Evolutionary conservation across 2,329 filamentous ascomycete species (phyloP), one percentile per base, ranked within the genome.

Genomic region (Apiospora rasikravindrae): DNA sequence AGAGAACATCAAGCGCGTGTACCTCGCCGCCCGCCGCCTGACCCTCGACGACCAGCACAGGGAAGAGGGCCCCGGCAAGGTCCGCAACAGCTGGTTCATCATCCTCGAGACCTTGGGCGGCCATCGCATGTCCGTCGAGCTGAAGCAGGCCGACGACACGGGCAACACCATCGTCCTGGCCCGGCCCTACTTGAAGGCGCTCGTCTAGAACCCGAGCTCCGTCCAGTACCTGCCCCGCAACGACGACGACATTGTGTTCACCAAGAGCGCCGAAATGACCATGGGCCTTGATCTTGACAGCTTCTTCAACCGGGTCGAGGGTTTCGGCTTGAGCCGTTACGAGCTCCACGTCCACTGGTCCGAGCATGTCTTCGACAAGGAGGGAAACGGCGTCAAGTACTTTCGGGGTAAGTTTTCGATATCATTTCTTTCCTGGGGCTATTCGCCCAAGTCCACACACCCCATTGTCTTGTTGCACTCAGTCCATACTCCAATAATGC

Each of bases 361-460:
- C n/a, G n/a, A 40, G 2, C 2, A 4, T 7, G 1, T 24, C 19
- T 3, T 1, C 0, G 22, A 11, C n/a, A 10, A 22, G 0, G 29
- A n/a, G 1, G 2, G 5, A 22, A 6, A 1, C 16, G 3, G 4
- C 29, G 10, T 13, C 7, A 1, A 4, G 4, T 33, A 64, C 33
- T 13, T 22, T 40, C 33, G 57, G 2, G 57, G 57, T 64, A 24
- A n/a, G 57, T 40, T n/a, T 5, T 5, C 3, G 26, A 33, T 19
- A n/a, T 6, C 4, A 24, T 51, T 45, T 45, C 44, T 22, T 14
- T 19, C 16, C 1, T 19, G 5, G 44, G 44, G 16, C 14, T 45
- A n/a, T 45, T 53, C 22, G 22, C 4, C 22, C 22, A 51, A 10
- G 24, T 2, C 47, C 47, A 37, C 22, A 2, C 22, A 26, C 24